These are phyloP conservation scores for Amanita exitialis DNA, from an alignment of 768 basidiomycete genomes.

Conservation along the genomic window DNA sequence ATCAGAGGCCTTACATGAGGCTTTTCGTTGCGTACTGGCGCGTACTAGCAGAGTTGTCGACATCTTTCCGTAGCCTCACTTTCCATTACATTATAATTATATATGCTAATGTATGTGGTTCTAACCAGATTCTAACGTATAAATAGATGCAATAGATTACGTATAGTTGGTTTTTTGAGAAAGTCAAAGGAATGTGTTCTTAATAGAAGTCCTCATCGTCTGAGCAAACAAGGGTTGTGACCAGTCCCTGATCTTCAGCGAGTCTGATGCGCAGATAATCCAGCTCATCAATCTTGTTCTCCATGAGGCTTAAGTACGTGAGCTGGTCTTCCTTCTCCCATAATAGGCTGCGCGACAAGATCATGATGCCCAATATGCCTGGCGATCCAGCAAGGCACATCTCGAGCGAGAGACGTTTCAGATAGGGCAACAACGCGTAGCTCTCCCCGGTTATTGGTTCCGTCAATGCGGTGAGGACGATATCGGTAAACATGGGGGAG, in stretches of 20 bases:
- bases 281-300: not conserved
- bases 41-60: too few relatives aligned
- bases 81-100: too few relatives aligned
- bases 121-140: not conserved
- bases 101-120: too few relatives aligned
- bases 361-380: not conserved
- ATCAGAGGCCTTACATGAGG: too few relatives aligned
- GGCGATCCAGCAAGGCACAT: not conserved
- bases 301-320: not conserved
- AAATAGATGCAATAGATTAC: too few relatives aligned
- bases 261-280: not conserved
- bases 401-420: not conserved
- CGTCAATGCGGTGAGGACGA: not conserved
- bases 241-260: not conserved
- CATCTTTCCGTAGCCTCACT: too few relatives aligned
- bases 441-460: not conserved
- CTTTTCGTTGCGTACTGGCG: too few relatives aligned
- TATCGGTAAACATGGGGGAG: constrained; percentile 1
- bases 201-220: too few relatives aligned
- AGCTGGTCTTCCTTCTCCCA: constrained; percentile 1
- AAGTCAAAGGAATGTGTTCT: too few relatives aligned
- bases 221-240: too few relatives aligned
- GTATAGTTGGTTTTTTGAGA: too few relatives aligned
- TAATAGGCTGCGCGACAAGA: not conserved
- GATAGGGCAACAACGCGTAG: not conserved